phyloP scores from a whole-genome alignment of 2,329 filamentous ascomycete genomes.

The Diplodia corticola region DNA sequence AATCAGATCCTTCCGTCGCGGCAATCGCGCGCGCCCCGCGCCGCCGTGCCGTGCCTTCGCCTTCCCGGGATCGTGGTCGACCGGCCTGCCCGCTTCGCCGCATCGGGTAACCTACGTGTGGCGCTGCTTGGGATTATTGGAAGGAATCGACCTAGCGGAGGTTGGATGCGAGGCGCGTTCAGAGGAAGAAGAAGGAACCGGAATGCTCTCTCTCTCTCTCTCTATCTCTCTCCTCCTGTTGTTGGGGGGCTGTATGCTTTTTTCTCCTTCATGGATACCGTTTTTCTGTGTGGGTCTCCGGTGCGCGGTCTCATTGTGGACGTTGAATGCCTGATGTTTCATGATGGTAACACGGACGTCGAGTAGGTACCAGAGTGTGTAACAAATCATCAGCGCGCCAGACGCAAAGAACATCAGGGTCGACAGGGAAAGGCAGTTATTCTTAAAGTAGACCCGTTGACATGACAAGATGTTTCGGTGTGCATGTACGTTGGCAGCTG shows the following conservation, averaged over 20 bases:
- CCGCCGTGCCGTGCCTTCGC: not conserved
- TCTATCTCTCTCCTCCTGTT: too few relatives aligned
- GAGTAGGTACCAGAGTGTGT: too few relatives aligned
- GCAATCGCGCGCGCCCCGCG: not conserved
- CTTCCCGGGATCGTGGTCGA: not conserved
- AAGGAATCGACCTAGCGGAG: not conserved
- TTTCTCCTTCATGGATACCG: too few relatives aligned
- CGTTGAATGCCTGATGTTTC: too few relatives aligned
- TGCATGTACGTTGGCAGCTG: not conserved
- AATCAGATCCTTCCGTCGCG: not conserved
- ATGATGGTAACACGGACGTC: too few relatives aligned
- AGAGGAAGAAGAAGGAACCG: not conserved
- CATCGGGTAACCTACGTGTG: not conserved
- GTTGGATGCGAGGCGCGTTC: not conserved
- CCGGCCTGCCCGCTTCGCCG: too few relatives aligned
- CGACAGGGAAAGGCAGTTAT: not conserved
- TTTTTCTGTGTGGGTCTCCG: too few relatives aligned
- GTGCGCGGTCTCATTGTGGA: too few relatives aligned
- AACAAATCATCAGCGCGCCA: not conserved
- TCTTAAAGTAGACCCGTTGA: not conserved
- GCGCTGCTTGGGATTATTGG: not conserved
- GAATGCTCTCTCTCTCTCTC: not conserved
- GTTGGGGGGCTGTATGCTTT: too few relatives aligned
- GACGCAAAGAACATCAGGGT: not conserved
- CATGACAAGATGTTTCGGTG: not conserved